These are phyloP conservation scores for Tritrichomonas musculus DNA, from an alignment of 208 protist species.

Conservation along the genomic window DNA sequence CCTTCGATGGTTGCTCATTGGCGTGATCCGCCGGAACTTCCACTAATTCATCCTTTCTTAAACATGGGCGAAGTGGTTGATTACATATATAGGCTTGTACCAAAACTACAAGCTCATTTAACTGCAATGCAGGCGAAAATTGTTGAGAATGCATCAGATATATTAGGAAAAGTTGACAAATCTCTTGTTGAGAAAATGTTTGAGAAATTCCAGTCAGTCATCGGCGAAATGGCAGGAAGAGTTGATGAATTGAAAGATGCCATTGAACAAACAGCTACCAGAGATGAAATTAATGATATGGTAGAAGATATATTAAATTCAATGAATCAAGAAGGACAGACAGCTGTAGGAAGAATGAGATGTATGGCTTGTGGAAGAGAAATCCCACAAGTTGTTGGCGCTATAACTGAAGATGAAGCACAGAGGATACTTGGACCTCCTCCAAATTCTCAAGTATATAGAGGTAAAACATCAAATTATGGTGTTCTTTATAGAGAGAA, in stretches of 20 bases:
- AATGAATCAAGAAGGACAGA: background rate
- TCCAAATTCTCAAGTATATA: background rate
- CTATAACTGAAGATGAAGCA: slow-evolving; percentile 9
- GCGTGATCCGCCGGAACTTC: background rate
- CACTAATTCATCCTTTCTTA: background rate
- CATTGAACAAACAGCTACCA: slow-evolving; percentile 11
- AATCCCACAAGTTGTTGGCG: slow-evolving; percentile 15
- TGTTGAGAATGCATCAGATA: background rate
- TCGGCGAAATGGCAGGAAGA: background rate
- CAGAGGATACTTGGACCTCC: background rate
- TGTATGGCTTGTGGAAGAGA: slow-evolving; percentile 22
- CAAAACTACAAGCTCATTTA: background rate
- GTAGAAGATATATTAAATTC: background rate
- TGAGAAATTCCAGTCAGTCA: slow-evolving; percentile 25
- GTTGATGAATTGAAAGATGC: background rate
- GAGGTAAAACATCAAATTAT: background rate
- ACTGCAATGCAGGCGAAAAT: slow-evolving; percentile 7
- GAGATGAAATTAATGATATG: slow-evolving; percentile 28
- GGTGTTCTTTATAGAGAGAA: background rate
- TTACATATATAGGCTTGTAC: background rate
- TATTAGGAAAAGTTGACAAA: slow-evolving; percentile 10
- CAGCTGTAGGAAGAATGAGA: background rate
- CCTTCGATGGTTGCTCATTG: background rate
- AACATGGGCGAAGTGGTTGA: background rate
- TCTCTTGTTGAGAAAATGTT: slow-evolving; percentile 32